Base-by-base conservation (phyloP, 2,329 filamentous ascomycete species). In the Tympanopsis confertula region DNA sequence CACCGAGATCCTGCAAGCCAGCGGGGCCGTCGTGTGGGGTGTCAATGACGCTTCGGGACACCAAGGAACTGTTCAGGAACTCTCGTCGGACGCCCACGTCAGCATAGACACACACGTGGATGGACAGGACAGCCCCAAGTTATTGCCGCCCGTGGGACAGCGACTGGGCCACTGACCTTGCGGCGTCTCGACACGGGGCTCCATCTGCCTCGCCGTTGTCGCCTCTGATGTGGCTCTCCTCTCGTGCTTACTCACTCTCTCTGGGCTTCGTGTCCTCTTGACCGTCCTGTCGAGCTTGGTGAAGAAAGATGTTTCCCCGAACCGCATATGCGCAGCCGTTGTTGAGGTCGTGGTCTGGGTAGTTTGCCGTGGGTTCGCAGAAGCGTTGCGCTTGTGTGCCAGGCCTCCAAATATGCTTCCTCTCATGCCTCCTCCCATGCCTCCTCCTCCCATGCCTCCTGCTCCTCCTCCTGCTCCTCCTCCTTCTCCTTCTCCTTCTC, bases 1-100 rank as follows among this genome's bases (percentile, higher is more conserved):
- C 41, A 71, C 65, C 5, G 69, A 70, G 46, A 74, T 61, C 49
- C 70, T 62, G 35, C 57, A 58, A 20, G 62, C 62, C 29, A 63
- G 49, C 20, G 59, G 63, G 18, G 76, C 75, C 18, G 73, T 68
- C 1, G 75, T 77, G 47, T 76, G 76, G 4, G 74, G 67, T 28
- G 88, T 65, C 17, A 96, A 63, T 1, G 73, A 80, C 7, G 78
- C 89, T 52, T 86, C 74, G 1, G 91, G 89, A 39, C 77, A 79
- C 91, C 91, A 96, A 50, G 64, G 60, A 44, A 59, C 65, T 67
- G 47, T 42, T 30, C 15, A 36, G 5, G 41, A 50, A 49, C 45
- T 40, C 33, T 38, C 45, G 57, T 48, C 56, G 51, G 42, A 42
- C 35, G 10, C 22, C 18, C 32, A 15, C 10, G 20, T 38, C 13